A percentile compares a stretch with the other conserved stretches of the same genome.
Evolutionary conservation across 2,329 filamentous ascomycete species (phyloP).

Genomic region (Alternaria arbusti): DNA sequence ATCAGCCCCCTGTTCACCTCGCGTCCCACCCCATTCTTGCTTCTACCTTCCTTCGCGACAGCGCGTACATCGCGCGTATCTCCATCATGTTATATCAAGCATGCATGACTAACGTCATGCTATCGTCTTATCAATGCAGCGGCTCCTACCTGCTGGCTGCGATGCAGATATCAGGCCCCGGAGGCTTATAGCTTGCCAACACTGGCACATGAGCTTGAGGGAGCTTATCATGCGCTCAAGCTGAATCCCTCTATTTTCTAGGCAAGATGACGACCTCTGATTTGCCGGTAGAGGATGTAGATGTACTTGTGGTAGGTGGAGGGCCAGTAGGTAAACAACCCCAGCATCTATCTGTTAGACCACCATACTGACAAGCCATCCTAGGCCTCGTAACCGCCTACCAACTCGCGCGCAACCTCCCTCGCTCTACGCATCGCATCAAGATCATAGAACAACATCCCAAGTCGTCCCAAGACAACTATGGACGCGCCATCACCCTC

Average conservation of each 20-base stretch:
- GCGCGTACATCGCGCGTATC: neutral
- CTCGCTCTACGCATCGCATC: conserved; percentile 48
- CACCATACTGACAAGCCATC: neutral
- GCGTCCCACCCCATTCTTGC: conserved; percentile 4
- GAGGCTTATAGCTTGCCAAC: conserved; percentile 7
- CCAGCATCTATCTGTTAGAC: neutral
- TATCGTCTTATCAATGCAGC: neutral
- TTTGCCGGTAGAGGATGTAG: conserved; percentile 18
- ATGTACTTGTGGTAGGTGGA: conserved; percentile 42
- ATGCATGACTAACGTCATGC: neutral
- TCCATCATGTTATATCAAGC: neutral
- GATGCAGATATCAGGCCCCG: neutral
- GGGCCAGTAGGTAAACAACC: conserved; percentile 53
- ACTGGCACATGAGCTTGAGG: neutral
- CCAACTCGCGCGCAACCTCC: conserved; percentile 54
- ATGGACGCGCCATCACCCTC: conserved; percentile 62
- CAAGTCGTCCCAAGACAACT: conserved; percentile 59
- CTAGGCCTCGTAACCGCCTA: conserved; percentile 49
- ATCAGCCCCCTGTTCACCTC: neutral
- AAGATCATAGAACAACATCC: conserved; percentile 58
- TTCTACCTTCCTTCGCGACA: conserved; percentile 3
- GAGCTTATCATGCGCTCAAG: neutral
- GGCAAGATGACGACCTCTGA: conserved; percentile 14
- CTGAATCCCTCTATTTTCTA: neutral
- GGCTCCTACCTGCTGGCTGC: neutral